Conservation (phyloP, 2,329 filamentous ascomycete genomes). For the Torrubiellomyces zombiae region DNA sequence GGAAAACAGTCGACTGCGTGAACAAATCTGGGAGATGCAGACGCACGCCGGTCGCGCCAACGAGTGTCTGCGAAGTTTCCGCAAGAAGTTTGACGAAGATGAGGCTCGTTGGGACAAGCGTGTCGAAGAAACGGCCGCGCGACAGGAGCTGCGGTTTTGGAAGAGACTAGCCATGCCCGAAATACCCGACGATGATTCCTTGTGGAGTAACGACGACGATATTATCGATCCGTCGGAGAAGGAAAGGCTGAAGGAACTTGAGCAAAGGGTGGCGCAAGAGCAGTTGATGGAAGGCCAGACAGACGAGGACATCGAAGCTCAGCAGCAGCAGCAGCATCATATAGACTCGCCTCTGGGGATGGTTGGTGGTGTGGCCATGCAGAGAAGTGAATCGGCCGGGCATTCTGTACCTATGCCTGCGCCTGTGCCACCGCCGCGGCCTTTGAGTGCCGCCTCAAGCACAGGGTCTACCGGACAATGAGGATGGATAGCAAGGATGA, state of each 20-base stretch:
- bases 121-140: conserved; percentile 32
- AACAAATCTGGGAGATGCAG: conserved; percentile 53
- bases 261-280: conserved; percentile 25
- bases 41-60: conserved; percentile 41
- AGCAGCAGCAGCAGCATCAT: conserved; percentile 10
- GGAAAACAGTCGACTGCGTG: conserved; percentile 44
- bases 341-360: conserved; percentile 7
- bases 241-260: conserved; percentile 32
- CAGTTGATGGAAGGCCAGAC: conserved; percentile 17
- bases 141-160: conserved; percentile 48
- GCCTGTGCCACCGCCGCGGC: conserved; percentile 17
- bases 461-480: conserved; percentile 24
- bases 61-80: conserved; percentile 38
- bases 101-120: conserved; percentile 34
- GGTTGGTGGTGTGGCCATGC: conserved; percentile 22
- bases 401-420: conserved; percentile 11
- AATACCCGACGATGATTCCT: conserved; percentile 40
- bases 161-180: conserved; percentile 49
- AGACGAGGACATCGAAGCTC: conserved; percentile 17
- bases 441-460: conserved; percentile 23
- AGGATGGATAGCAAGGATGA: conserved; percentile 3
- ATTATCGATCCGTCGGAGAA: conserved; percentile 45
- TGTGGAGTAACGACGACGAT: conserved; percentile 50
- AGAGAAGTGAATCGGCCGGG: conserved; percentile 16
- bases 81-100: conserved; percentile 39